Evolutionary conservation across 2,329 filamentous ascomycete species (phyloP).

Genomic region (Pseudogymnoascus sp.): DNA sequence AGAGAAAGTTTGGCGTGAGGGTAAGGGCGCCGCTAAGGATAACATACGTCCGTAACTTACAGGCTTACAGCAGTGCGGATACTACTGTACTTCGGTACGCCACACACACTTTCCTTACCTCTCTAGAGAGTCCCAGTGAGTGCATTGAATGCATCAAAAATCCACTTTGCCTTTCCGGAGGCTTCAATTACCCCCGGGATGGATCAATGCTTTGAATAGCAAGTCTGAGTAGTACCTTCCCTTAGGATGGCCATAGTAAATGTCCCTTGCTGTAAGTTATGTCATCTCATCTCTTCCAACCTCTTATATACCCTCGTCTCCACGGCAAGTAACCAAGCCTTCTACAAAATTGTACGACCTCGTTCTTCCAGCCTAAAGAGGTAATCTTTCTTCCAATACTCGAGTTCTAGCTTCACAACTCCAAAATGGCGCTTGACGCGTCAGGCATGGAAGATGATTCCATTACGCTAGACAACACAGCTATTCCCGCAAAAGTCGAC

Average conservation of each 20-base stretch:
- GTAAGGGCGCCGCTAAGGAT: background rate
- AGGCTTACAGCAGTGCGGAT: background rate
- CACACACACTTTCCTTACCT: background rate
- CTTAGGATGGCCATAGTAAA: background rate
- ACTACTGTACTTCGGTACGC: background rate
- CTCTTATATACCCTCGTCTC: background rate
- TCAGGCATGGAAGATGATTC: background rate
- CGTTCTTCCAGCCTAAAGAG: background rate
- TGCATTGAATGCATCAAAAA: background rate
- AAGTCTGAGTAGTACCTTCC: background rate
- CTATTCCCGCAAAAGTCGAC: background rate
- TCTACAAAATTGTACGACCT: background rate
- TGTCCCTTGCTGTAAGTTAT: background rate
- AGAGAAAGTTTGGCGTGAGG: background rate
- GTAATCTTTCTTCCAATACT: background rate
- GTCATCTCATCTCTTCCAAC: background rate
- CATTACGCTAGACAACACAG: background rate
- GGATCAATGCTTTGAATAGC: background rate
- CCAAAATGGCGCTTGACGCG: background rate
- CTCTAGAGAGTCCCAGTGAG: background rate
- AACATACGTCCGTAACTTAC: background rate
- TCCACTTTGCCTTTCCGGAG: background rate
- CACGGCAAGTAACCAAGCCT: background rate
- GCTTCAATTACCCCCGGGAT: background rate
- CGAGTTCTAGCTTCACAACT: background rate